phyloP scores from a whole-genome alignment of 2,329 filamentous ascomycete genomes.

The Bipolaris cookei region DNA sequence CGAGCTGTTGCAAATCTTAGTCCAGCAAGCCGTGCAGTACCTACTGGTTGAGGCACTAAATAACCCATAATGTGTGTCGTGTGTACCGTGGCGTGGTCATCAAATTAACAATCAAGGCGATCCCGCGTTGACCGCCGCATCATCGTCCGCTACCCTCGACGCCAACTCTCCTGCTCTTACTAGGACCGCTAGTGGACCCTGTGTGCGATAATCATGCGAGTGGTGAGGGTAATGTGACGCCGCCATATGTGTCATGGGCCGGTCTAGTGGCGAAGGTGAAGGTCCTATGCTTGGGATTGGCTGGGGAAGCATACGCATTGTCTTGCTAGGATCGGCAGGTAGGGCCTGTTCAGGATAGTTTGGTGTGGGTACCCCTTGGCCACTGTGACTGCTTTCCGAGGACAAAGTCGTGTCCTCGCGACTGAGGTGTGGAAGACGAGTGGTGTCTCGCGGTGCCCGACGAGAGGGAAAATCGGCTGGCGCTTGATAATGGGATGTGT shows the following conservation, averaged over 20 bases:
- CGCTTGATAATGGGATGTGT: conserved; percentile 29
- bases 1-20: not conserved
- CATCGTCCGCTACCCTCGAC: conserved; percentile 43
- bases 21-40: not conserved
- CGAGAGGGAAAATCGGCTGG: conserved; percentile 41
- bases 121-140: conserved; percentile 30
- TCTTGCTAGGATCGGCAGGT: conserved; percentile 42
- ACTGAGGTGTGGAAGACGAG: conserved; percentile 43
- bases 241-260: conserved; percentile 24
- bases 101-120: conserved; percentile 27
- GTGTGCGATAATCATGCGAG: conserved; percentile 38
- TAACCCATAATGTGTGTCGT: not conserved
- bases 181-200: conserved; percentile 47
- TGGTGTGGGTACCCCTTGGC: conserved; percentile 22
- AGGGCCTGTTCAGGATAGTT: conserved; percentile 21
- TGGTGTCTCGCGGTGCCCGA: conserved; percentile 37
- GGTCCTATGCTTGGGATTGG: conserved; percentile 42
- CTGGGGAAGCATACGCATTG: conserved; percentile 47
- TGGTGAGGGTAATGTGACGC: conserved; percentile 27
- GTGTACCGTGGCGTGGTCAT: conserved; percentile 2
- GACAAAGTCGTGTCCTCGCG: conserved; percentile 51
- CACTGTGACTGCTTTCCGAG: conserved; percentile 45
- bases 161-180: conserved; percentile 48
- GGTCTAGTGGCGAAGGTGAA: conserved; percentile 42
- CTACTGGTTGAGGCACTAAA: conserved; percentile 1